Percentiles rank a stretch among this genome's conserved stretches.
These are phyloP conservation scores for Nothophytophthora sp. DNA, from an alignment of 352 stramenopile species.

Conservation along the genomic window DNA sequence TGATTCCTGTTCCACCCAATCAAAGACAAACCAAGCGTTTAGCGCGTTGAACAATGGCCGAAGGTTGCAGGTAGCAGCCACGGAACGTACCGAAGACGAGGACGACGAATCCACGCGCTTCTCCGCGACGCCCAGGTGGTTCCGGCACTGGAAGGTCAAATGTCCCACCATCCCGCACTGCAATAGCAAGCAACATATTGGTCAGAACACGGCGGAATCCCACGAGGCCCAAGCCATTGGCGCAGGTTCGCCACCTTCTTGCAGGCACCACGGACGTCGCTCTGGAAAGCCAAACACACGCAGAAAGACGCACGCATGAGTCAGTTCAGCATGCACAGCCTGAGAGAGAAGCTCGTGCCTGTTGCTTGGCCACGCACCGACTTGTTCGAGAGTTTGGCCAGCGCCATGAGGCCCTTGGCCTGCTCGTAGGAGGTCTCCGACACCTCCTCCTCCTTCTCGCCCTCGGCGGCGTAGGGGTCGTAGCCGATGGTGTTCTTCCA, in stretches of 20 bases:
- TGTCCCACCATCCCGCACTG: conserved; percentile 91
- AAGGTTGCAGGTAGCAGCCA: too few relatives aligned
- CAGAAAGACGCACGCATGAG: neutral
- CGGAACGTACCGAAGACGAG: conserved; percentile 35
- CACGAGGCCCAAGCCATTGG: neutral
- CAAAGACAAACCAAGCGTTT: too few relatives aligned
- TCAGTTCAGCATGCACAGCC: too few relatives aligned
- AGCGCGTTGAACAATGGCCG: too few relatives aligned
- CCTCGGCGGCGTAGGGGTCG: conserved; percentile 90
- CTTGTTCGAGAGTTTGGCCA: conserved; percentile 95
- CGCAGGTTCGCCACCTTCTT: conserved; percentile 59
- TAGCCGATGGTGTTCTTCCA: conserved; percentile 98
- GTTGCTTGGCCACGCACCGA: conserved; percentile 74
- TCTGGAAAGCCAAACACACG: conserved; percentile 29
- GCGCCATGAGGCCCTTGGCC: conserved; percentile 91
- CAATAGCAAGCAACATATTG: conserved; percentile 1
- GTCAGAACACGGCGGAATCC: neutral
- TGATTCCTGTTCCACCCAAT: too few relatives aligned
- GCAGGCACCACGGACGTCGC: conserved; percentile 75
- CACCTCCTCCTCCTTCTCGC: conserved; percentile 60
- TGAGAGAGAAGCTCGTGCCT: too few relatives aligned
- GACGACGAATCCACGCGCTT: conserved; percentile 36
- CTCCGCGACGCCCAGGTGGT: conserved; percentile 58
- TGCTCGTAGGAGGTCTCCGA: conserved; percentile 86
- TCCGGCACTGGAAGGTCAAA: conserved; percentile 91